phyloP scores from a whole-genome alignment of 768 basidiomycete species.

The Neoboletus brunneissimus region DNA sequence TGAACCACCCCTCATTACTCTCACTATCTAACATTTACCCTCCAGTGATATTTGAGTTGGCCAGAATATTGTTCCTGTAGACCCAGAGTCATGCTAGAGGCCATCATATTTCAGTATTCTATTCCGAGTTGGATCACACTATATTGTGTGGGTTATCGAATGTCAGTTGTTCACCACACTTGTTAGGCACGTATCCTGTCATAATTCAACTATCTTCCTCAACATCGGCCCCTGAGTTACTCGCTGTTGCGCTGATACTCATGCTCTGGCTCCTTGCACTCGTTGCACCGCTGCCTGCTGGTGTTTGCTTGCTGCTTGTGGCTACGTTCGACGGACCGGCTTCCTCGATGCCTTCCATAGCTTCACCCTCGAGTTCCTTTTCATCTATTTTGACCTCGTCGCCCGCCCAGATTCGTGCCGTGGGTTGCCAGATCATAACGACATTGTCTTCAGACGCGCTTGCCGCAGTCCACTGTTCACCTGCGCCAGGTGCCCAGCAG shows the following conservation, averaged over 20 bases:
- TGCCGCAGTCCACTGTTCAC: slow-evolving; percentile 81
- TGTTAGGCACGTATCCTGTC: slow-evolving; percentile 9
- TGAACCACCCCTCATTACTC: background rate
- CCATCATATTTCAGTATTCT: background rate
- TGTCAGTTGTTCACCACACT: slow-evolving; percentile 8
- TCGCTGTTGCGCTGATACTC: slow-evolving; percentile 53
- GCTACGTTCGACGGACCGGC: slow-evolving; percentile 19
- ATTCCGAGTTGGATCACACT: background rate
- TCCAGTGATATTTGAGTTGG: slow-evolving; percentile 72
- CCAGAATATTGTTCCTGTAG: slow-evolving; percentile 64
- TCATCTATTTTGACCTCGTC: slow-evolving; percentile 83
- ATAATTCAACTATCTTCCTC: slow-evolving; percentile 29
- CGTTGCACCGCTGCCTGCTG: slow-evolving; percentile 30
- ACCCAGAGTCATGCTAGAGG: background rate
- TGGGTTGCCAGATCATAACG: slow-evolving; percentile 96
- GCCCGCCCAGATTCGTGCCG: slow-evolving; percentile 90
- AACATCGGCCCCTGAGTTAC: slow-evolving; percentile 51
- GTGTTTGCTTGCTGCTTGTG: slow-evolving; percentile 16
- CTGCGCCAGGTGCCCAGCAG: slow-evolving; percentile 86
- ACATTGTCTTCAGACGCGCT: slow-evolving; percentile 97
- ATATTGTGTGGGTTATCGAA: slow-evolving; percentile 3
- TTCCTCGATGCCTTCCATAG: slow-evolving; percentile 72
- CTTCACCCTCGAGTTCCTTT: slow-evolving; percentile 78
- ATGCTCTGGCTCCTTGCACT: slow-evolving; percentile 58
- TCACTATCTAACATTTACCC: slow-evolving; percentile 8